These are phyloP conservation scores for Cladobotryum protrusum DNA, from an alignment of 2,329 filamentous ascomycete genomes.

Conservation along the genomic window DNA sequence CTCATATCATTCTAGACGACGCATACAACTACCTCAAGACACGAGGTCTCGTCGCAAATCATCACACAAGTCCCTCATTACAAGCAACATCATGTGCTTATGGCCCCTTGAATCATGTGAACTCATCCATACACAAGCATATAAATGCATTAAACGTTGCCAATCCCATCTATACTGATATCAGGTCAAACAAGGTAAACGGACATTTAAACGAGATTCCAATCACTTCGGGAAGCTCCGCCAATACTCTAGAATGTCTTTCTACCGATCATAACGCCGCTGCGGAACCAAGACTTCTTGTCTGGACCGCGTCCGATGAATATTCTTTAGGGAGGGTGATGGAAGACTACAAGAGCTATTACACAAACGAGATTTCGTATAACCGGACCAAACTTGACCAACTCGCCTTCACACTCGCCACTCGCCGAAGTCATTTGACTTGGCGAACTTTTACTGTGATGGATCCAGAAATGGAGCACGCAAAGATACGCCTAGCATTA, in stretches of 20 bases:
- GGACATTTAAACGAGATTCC: no score
- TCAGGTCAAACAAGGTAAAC: no score
- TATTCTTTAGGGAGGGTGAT: not conserved
- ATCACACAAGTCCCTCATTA: constrained; percentile 1
- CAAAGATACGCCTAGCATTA: no score
- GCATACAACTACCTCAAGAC: constrained; percentile 4
- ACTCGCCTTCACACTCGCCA: constrained; percentile 1
- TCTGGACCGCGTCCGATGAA: constrained; percentile 1
- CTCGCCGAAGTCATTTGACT: constrained; percentile 18
- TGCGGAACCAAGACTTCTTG: constrained; percentile 2
- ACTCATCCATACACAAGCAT: no score
- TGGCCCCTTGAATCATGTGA: no score
- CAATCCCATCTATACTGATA: no score
- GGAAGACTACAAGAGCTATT: not conserved
- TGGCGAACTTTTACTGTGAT: constrained; percentile 7
- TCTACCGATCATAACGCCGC: no score
- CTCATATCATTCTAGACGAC: constrained; percentile 36
- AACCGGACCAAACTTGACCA: not conserved
- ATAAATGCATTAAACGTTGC: no score
- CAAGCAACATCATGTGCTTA: no score
- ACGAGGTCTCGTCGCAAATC: not conserved
- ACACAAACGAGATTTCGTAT: not conserved
- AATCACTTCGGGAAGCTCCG: no score
- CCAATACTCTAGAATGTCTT: no score
- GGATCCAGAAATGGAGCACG: not conserved